Evolutionary conservation across 2,329 filamentous ascomycete genomes (phyloP), one percentile per base, ranked within the genome.

Genomic region (Neocatenulostroma microsporum): DNA sequence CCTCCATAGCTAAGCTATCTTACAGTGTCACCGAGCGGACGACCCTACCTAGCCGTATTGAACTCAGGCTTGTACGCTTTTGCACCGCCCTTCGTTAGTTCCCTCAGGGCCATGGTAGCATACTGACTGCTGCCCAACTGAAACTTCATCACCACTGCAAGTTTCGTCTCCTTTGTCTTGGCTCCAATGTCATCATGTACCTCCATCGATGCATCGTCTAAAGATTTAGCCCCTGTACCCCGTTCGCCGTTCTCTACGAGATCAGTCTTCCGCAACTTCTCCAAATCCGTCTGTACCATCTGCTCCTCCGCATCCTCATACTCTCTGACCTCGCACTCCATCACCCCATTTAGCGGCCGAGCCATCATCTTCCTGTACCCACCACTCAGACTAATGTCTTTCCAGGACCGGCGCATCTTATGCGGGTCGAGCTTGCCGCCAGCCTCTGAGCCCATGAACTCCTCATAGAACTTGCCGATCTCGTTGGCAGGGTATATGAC

Each of bases 381-480:
- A 2, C 91, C 93, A 32, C 82, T 84, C 2, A 98, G 70, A 58
- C 84, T 94, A 55, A 91, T 82, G 52, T 96, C 91, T 55, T 82
- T 82, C 64, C 88, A 86, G 34, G 74, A 74, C 13, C 89, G 77
- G 10, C 84, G 79, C 91, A 98, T 96, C 45, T 86, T 72, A 53
- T 81, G 73, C 1, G 91, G 89, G 58, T 94, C 79, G 10, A 98
- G 69, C 1, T 69, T 66, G 9, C 89, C 89, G 43, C 91, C 88
- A 44, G 76, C 73, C 31, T 82, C 74, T 34, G 74, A 82, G 21
- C 65, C 75, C 93, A 98, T 98, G 63, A 95, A 93, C 2, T 76
- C 72, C 45, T 73, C 73, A 64, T 96, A 98, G 59, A 82, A 94
- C 3, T 76, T 70, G n/a, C 82, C 85, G 44, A 94, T 77, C 23